A percentile compares a stretch with the other conserved stretches of the same genome.
Conservation (phyloP, 2,329 filamentous ascomycete genomes). For the Paraphoma chrysanthemicola region DNA sequence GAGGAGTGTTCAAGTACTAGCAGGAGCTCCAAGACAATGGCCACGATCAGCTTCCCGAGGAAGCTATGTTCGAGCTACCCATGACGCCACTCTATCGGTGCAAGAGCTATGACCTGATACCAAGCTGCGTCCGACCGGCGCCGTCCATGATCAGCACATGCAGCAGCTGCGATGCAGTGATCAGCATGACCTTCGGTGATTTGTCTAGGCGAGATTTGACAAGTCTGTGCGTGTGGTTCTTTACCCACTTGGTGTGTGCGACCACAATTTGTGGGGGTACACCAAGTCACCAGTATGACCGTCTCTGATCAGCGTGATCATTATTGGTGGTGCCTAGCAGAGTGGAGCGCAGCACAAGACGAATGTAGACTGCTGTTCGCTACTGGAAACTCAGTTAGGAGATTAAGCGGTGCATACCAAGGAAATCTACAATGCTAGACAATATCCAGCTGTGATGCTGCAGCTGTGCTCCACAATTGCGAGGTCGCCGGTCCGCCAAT, state of each 20-base stretch:
- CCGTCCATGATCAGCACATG: slow-evolving; percentile 5
- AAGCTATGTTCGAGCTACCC: slow-evolving; percentile 3
- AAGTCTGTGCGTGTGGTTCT: neutral
- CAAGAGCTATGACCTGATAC: slow-evolving; percentile 7
- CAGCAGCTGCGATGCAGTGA: slow-evolving; percentile 18
- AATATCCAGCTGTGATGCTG: neutral
- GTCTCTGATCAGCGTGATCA: slow-evolving; percentile 5
- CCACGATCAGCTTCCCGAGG: neutral
- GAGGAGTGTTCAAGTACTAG: slow-evolving; percentile 3
- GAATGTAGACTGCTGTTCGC: slow-evolving; percentile 12
- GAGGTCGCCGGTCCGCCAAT: slow-evolving; percentile 2
- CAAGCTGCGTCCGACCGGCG: slow-evolving; percentile 6
- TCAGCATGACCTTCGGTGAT: slow-evolving; percentile 23
- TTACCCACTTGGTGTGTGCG: neutral
- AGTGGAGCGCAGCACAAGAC: slow-evolving; percentile 14
- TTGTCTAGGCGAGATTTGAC: neutral
- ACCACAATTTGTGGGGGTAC: slow-evolving; percentile 12
- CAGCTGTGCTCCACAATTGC: slow-evolving; percentile 9
- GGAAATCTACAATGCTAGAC: slow-evolving; percentile 6
- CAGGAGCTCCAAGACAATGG: neutral
- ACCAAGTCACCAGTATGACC: slow-evolving; percentile 8
- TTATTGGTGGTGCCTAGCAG: slow-evolving; percentile 24
- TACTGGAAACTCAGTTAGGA: slow-evolving; percentile 13
- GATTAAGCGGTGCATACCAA: slow-evolving; percentile 6
- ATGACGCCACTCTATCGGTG: slow-evolving; percentile 10